Base-by-base conservation (phyloP, 169 alveolate species). In the Eimeria sp. region DNA sequence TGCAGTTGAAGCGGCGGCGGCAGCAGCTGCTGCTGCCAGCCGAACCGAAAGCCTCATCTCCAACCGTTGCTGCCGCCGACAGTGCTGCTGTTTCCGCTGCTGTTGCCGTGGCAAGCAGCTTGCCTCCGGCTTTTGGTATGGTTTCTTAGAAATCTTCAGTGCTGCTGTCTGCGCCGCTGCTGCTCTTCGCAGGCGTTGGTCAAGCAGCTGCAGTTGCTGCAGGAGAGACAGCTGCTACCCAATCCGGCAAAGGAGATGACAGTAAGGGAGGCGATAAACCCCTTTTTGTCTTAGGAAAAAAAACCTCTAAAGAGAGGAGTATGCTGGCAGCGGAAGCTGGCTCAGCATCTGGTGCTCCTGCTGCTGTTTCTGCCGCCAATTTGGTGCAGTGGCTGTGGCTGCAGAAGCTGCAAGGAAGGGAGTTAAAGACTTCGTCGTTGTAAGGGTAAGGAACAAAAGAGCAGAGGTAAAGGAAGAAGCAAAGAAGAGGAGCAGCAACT, bases 1-100 rank as follows among this genome's bases (percentile, higher is more conserved):
- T 47, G 73, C 90, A n/a, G 73, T 63, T 47, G 73, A 70, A 51
- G 90, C 90, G 25, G 90, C 13, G 16, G 49, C 1, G 14, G 82
- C 82, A 72, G 82, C 82, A 72, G 61, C 88, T 0, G 72, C 90
- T 18, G 40, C 72, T 25, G 70, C 73, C 25, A 49, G 27, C 14
- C 82, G 54, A 72, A 43, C 40, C 6, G 3, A 72, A 14, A 18
- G 51, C 82, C 49, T 72, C 82, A 72, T 72, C n/a, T 14, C 70
- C 20, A 25, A 14, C 0, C 0, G 20, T 65, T 76, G 63, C 65
- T 76, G 88, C 63, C 45, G 40, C 25, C 13, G 65, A 5, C 45
- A 63, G 40, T 1, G 63, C 88, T 76, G 88, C 30, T 76, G 30
- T 45, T 76, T 25, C 82, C n/a, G 82, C 47, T 72, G 82, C 43